Evolutionary conservation across 78 protist species (phyloP), one percentile per base, ranked within the genome.

Genomic region (Dictyostelium citrinum): DNA sequence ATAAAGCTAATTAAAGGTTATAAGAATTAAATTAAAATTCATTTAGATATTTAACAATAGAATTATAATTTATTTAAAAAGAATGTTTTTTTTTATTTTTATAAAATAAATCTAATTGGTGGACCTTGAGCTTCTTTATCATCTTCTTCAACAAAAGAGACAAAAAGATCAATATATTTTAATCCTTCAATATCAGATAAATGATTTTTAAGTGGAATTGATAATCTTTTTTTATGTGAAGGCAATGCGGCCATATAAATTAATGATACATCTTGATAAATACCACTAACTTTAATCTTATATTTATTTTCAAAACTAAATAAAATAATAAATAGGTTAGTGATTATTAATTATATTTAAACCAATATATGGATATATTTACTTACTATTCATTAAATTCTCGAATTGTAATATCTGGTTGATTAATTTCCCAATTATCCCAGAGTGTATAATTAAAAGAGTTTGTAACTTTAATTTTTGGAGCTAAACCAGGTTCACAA

Each of bases 401-500:
- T 33, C 79, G 72, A 31, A 84, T 74, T 6, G 96, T 90, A 12
- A 77, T 82, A 5, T 61, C 55, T 37, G 91, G 90, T 5, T 67
- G 67, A 29, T 93, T 61, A 3, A 93, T 75, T 24, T 84, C 96
- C 96, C 96, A 93, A 22, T 72, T 61, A 45, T 93, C 96, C 96
- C 96, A 93, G 17, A 90, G 90, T 22, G 92, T 85, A 41, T n/a
- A 70, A 4, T 78, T 85, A 24, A 33, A 46, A 6, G 82, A 24
- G 22, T n/a, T 71, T 17, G 92, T 79, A 27, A 93, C 29, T 85
- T 90, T 95, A n/a, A 17, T 43, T 81, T 90, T 91, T 33, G 98
- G 96, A 3, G 99, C 96, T 5, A 82, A 90, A 12, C 91, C 95
- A 22, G 99, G 99, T 45, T 97, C 98, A 10, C 98, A 95, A 67